These are phyloP conservation scores for Penicillium chermesinum DNA, from an alignment of 495 filamentous ascomycete species.

Conservation along the genomic window DNA sequence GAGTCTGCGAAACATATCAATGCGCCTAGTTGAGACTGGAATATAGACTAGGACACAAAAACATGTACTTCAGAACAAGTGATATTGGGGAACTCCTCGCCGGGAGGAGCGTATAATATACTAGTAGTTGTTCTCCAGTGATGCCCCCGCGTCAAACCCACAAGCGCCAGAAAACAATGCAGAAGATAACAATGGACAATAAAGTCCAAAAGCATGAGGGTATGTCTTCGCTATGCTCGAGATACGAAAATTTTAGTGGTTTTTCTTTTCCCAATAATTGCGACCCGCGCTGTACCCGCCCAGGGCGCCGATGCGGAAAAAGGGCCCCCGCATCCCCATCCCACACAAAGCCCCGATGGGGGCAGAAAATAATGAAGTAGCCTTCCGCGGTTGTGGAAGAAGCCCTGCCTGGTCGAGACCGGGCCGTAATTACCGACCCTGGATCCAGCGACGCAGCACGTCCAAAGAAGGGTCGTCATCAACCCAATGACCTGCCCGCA, in stretches of 20 bases:
- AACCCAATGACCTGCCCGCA: conserved; percentile 67
- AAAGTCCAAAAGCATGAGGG: conserved; percentile 16
- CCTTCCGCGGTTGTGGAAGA: too few species aligned
- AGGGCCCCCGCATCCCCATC: conserved; percentile 1
- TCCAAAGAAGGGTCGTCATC: conserved; percentile 60
- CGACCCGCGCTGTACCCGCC: conserved; percentile 22
- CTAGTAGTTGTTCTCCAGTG: not conserved
- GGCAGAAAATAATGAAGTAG: not conserved
- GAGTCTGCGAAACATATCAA: too few species aligned
- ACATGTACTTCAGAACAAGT: too few species aligned
- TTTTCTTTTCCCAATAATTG: conserved; percentile 6
- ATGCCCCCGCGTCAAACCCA: not conserved
- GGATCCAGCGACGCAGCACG: conserved; percentile 42
- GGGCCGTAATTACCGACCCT: conserved; percentile 24
- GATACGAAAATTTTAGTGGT: conserved; percentile 13
- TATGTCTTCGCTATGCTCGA: conserved; percentile 25
- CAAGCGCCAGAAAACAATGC: conserved; percentile 5
- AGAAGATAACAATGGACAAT: conserved; percentile 6
- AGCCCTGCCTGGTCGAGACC: not conserved
- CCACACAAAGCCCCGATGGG: not conserved
- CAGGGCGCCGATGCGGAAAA: conserved; percentile 4
- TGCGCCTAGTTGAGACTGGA: too few species aligned
- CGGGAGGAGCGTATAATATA: conserved; percentile 4
- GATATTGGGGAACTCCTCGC: not conserved
- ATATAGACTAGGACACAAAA: too few species aligned